Base-by-base conservation (phyloP, 2,329 filamentous ascomycete genomes). In the Beauveria scarabaeidicola region DNA sequence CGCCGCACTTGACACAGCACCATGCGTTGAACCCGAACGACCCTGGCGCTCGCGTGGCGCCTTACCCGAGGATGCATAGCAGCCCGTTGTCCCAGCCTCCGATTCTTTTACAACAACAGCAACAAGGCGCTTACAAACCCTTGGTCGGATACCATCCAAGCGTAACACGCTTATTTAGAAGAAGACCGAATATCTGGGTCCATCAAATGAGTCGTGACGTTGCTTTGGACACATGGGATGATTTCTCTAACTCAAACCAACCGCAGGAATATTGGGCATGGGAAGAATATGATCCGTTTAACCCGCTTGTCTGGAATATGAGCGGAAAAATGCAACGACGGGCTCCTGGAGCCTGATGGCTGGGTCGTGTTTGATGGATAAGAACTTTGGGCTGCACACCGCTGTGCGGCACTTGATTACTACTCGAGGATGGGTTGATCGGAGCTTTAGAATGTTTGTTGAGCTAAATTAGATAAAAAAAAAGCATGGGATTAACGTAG, bases 191-290 rank as follows among this genome's bases (percentile, higher is more conserved):
- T 48, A 59, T 62, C 1, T 66, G 65, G 64, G 47, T 70, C 32
- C 51, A 38, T 29, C 58, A 56, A 9, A 23, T 29, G 9, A 46
- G n/a, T 21, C 58, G 58, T 23, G 43, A 54, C 5, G 46, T 60
- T 17, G 58, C 58, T 11, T 58, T 72, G 10, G 67, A 70, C 13
- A 64, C 67, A 61, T 72, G 68, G 66, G 60, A 66, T 2, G 55
- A 55, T 9, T 59, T 52, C 47, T 53, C 57, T 9, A 8, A 43
- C 8, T 8, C 29, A 3, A 52, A 40, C 40, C 40, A 29, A 15
- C 32, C 38, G 11, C 55, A 54, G 13, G 47, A 50, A 58, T 25
- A 54, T 10, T 48, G 61, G 57, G 41, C 57, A 38, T 52, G 57
- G 57, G 57, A 53, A n/a, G 57, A 59, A 11, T 59, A 59, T 21